phyloP scores from a whole-genome alignment of 2,329 filamentous ascomycete species.

The Stylonectria norvegica region DNA sequence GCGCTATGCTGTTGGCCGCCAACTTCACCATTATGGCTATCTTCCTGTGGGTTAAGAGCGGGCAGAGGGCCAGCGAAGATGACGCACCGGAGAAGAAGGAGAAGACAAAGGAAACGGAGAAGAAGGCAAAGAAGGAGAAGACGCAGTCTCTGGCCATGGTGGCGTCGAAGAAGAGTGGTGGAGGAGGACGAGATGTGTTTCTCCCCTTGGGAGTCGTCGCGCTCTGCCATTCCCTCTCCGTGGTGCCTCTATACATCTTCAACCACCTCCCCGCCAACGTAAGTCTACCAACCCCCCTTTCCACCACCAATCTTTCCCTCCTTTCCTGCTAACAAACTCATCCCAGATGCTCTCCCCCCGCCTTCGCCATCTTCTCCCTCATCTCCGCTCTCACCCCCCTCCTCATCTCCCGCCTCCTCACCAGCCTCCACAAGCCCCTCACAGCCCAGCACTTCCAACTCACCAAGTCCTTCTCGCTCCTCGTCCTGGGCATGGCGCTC shows the following conservation, averaged over 20 bases:
- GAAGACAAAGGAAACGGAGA: slow-evolving; percentile 9
- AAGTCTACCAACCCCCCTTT: slow-evolving; percentile 32
- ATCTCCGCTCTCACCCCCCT: slow-evolving; percentile 56
- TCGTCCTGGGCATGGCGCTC: slow-evolving; percentile 86
- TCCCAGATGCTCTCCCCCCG: slow-evolving; percentile 57
- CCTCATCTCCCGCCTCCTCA: slow-evolving; percentile 53
- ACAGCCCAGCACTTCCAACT: slow-evolving; percentile 70
- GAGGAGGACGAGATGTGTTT: slow-evolving; percentile 67
- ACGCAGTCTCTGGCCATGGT: slow-evolving; percentile 24
- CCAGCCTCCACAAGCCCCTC: slow-evolving; percentile 47
- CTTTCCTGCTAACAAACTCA: too few species aligned
- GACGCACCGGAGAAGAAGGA: slow-evolving; percentile 10
- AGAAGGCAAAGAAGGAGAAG: slow-evolving; percentile 26
- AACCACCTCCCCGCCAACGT: slow-evolving; percentile 68
- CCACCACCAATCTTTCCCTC: slow-evolving; percentile 4
- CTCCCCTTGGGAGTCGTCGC: slow-evolving; percentile 72
- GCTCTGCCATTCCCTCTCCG: slow-evolving; percentile 69
- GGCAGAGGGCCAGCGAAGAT: slow-evolving; percentile 44
- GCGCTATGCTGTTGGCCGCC: slow-evolving; percentile 92
- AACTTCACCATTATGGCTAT: slow-evolving; percentile 97
- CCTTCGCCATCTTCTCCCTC: slow-evolving; percentile 57
- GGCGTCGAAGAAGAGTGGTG: slow-evolving; percentile 32
- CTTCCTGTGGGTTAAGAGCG: slow-evolving; percentile 88
- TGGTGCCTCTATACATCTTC: slow-evolving; percentile 82
- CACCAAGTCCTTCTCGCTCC: slow-evolving; percentile 86